Base-by-base conservation (phyloP, 1,139 yeast species). In the Nakaseomyces delphensis region DNA sequence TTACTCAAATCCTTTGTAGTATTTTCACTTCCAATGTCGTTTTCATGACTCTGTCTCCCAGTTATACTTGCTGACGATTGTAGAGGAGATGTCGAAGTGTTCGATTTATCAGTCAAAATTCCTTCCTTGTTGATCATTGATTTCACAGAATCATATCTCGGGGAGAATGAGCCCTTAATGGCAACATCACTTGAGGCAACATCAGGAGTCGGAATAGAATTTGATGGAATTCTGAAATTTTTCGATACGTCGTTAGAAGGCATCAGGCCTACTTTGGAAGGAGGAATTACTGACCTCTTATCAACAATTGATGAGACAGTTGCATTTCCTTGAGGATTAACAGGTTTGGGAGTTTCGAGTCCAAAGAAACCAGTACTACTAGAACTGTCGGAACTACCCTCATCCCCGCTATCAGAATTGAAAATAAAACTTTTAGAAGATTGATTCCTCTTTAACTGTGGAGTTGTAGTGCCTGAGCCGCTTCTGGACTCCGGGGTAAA, bases 131-230 rank as follows among this genome's bases (percentile, higher is more conserved):
- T 45, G 9, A 51, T 50, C 9, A 55, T 53, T 10, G 59, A 54
- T 33, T 54, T 53, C 30, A 52, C 44, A 1, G 60, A 55, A n/a
- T 48, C 53, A 40, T 49, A 54, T 33, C 57, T 50, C 21, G 62
- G 65, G 1, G 64, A 53, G 33, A 64, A 62, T 38, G 53, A 62
- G 1, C 68, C 68, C 10, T 59, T 56, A 10, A 71, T 78, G 2
- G 79, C 79, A 18, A 75, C 76, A 49, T 72, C 75, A 40, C 76
- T 71, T 32, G 55, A 40, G 2, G 44, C 47, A 11, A 48, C 51
- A 29, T 51, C 55, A 5, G 56, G 54, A 13, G 51, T 45, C 10
- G 54, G 45, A 10, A 51, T 39, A 6, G 52, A 41, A 19, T 47
- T 46, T 15, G 39, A 47, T 19, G 51, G 41, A 6, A 48, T 36